These are phyloP conservation scores for Zymoseptoria passerinii DNA, from an alignment of 2,329 filamentous ascomycete species.

Conservation along the genomic window DNA sequence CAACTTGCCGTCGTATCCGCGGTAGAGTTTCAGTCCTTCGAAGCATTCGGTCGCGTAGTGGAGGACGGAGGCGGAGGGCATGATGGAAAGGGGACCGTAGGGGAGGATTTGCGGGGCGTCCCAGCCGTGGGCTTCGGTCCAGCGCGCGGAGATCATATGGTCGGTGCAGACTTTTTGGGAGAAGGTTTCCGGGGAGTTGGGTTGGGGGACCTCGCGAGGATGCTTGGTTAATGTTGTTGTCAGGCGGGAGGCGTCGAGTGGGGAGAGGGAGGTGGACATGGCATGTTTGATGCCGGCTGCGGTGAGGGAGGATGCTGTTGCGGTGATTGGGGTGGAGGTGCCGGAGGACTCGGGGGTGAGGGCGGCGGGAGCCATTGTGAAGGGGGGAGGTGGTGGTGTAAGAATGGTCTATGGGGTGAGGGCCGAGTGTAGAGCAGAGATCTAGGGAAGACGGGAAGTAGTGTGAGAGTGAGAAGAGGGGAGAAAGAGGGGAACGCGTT, in stretches of 20 bases:
- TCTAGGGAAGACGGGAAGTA: not conserved
- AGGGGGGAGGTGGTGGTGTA: not conserved
- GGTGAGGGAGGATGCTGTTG: constrained; percentile 29
- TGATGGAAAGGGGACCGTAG: constrained; percentile 67
- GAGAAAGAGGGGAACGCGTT: not conserved
- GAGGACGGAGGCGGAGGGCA: constrained; percentile 71
- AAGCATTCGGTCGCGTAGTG: constrained; percentile 92
- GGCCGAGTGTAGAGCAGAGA: not conserved
- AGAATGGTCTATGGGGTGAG: not conserved
- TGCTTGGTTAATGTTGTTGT: constrained; percentile 33
- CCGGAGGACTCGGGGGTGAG: constrained; percentile 30
- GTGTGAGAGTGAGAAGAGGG: not conserved
- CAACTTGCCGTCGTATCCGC: constrained; percentile 59
- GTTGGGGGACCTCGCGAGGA: constrained; percentile 36
- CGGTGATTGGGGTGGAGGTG: constrained; percentile 29
- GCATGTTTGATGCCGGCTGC: constrained; percentile 31
- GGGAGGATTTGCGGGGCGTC: constrained; percentile 63
- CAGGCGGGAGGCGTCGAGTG: constrained; percentile 39
- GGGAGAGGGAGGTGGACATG: constrained; percentile 22
- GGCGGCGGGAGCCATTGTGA: constrained; percentile 25
- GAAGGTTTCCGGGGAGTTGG: constrained; percentile 33
- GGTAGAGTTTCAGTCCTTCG: constrained; percentile 72
- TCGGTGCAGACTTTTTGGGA: constrained; percentile 54
- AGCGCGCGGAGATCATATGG: constrained; percentile 75
- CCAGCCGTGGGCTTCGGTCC: constrained; percentile 63